Base-by-base conservation (phyloP, 1,284 basidiomycete species). In the Trametes sp. region DNA sequence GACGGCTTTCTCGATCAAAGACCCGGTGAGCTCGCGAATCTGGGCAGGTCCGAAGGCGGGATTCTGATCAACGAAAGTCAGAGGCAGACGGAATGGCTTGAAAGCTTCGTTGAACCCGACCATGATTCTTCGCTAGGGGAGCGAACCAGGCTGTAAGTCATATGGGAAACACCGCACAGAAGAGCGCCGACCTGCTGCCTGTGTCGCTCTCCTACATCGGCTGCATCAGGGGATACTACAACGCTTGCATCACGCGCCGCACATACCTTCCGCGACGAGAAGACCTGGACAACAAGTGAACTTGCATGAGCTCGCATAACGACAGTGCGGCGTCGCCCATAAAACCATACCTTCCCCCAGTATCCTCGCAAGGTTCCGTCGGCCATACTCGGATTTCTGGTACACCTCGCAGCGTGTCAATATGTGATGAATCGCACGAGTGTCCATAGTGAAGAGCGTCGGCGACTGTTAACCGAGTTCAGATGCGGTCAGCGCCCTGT, bases 1-100 rank as follows among this genome's bases (percentile, higher is more conserved):
- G 0, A 77, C 66, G 0, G 87, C 73, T 72, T 87, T 87, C 4
- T 81, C 77, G 1, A 85, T 62, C 61, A 89, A 87, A 23, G 87
- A 79, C 21, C 77, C 76, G 0, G 83, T 87, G 0, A 88, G 72
- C 46, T 82, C 83, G 1, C 86, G 78, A 31, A 88, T 80, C 62
- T 87, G 83, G 0, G 79, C 72, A 0, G 80, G 78, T 5, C 85
- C 83, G 59, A 89, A 88, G 0, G 85, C 86, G 23, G 86, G 86
- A 63, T 87, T 88, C 86, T 74, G 19, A 9, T 5, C 31, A 6
- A 21, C 3, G 38, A 52, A 13, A 59, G 42, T n/a, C 36, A 26
- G 4, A 49, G 28, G n/a, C 13, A 28, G 16, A n/a, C n/a, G n/a
- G n/a, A n/a, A n/a, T n/a, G n/a, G 50, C 31, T 0, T 13, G 1